Evolutionary conservation across 352 stramenopile genomes (phyloP).

Genomic region (Globisporangium iwayamae): DNA sequence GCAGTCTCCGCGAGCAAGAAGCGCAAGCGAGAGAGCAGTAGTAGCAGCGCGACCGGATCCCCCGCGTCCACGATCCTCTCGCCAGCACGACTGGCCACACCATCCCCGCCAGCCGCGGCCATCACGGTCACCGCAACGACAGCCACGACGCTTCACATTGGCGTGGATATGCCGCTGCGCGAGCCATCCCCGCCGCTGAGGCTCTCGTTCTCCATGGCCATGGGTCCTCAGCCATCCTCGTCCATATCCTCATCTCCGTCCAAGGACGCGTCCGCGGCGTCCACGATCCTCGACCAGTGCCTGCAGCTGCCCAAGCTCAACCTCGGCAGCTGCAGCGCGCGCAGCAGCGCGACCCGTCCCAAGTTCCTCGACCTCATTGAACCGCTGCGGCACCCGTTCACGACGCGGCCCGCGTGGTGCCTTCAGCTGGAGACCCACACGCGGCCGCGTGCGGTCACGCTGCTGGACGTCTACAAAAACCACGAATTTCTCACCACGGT

Average conservation of each 20-base stretch:
- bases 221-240: background rate
- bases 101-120: background rate
- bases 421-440: constrained; percentile 23
- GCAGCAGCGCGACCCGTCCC: constrained; percentile 36
- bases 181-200: constrained; percentile 13
- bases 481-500: constrained; percentile 78
- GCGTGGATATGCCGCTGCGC: constrained; percentile 20
- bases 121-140: background rate
- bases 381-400: constrained; percentile 67
- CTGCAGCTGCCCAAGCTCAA: constrained; percentile 67
- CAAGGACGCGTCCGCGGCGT: background rate
- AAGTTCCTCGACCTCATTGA: constrained; percentile 70
- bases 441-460: constrained; percentile 49
- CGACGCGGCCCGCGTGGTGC: constrained; percentile 47
- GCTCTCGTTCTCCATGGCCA: constrained; percentile 12
- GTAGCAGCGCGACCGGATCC: background rate
- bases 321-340: constrained; percentile 28
- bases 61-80: background rate
- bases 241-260: background rate
- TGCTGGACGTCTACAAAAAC: constrained; percentile 82
- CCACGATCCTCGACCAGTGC: constrained; percentile 39
- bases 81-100: background rate
- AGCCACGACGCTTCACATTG: constrained; percentile 14
- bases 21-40: constrained; percentile 16
- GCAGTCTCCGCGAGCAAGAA: constrained; percentile 9